Evolutionary conservation across 768 basidiomycete genomes (phyloP).

Genomic region (Xerocomus brunneocitrinus): DNA sequence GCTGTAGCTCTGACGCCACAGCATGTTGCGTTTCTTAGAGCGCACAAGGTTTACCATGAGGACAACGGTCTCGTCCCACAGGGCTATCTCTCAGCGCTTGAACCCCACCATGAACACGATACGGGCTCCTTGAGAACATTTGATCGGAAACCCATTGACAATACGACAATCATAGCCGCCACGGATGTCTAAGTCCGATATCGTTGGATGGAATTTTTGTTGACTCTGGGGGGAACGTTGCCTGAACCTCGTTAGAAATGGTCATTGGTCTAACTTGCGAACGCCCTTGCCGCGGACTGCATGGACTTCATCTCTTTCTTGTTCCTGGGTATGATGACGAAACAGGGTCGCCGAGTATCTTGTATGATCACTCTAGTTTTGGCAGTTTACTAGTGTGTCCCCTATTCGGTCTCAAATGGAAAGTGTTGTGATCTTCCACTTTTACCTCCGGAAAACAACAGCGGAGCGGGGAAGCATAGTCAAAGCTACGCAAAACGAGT

Average conservation of each 20-base stretch:
- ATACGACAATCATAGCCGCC: background rate
- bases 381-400: no score
- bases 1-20: slow-evolving; percentile 21
- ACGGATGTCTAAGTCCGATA: slow-evolving; percentile 14
- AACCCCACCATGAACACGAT: slow-evolving; percentile 1
- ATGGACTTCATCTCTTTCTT: slow-evolving; percentile 13
- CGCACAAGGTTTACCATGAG: slow-evolving; percentile 22
- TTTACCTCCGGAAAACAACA: no score
- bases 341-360: no score
- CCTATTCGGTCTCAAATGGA: no score
- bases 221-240: background rate
- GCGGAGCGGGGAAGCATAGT: no score
- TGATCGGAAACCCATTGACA: slow-evolving; percentile 7
- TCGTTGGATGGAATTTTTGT: background rate
- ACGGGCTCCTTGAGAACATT: slow-evolving; percentile 7
- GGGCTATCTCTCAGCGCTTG: slow-evolving; percentile 20
- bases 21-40: slow-evolving; percentile 20
- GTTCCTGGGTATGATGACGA: background rate
- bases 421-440: no score
- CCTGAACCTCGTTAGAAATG: slow-evolving; percentile 6
- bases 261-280: background rate
- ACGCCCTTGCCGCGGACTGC: background rate
- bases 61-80: slow-evolving; percentile 20
- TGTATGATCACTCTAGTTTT: no score
- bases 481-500: no score